phyloP scores from a whole-genome alignment of 345 rosid genomes.

The Gossypium turneri region DNA sequence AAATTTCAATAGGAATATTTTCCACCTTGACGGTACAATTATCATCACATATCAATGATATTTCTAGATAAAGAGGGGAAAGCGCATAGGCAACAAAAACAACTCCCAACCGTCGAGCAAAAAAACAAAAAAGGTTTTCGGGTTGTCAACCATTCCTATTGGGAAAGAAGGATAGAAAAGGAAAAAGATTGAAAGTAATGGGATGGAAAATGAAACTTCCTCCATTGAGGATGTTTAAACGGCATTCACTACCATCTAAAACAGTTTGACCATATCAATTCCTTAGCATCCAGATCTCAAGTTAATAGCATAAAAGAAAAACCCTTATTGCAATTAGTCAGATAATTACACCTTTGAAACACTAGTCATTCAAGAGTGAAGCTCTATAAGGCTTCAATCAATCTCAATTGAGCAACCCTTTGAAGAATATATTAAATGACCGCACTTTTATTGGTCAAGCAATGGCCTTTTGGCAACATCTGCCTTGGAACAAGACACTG shows the following conservation, averaged over 20 bases:
- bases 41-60: background rate
- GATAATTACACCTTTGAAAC: background rate
- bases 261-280: conserved; percentile 2
- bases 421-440: background rate
- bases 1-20: background rate
- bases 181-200: background rate
- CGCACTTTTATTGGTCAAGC: background rate
- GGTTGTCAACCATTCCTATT: conserved; percentile 1
- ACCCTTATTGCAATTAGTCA: background rate
- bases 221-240: conserved; percentile 13
- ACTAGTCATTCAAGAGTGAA: background rate
- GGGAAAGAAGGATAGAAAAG: background rate
- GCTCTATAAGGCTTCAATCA: background rate
- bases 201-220: conserved; percentile 2
- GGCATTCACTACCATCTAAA: conserved; percentile 10
- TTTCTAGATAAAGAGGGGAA: background rate
- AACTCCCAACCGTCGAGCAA: conserved; percentile 9
- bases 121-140: background rate
- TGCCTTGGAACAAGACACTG: background rate
- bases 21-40: background rate
- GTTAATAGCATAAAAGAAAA: background rate
- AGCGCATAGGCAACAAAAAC: conserved; percentile 3
- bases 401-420: background rate
- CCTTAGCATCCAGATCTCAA: conserved; percentile 2
- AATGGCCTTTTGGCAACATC: background rate